These are phyloP conservation scores for Trichoderma polysporum DNA, from an alignment of 2,329 filamentous ascomycete genomes.

Conservation along the genomic window DNA sequence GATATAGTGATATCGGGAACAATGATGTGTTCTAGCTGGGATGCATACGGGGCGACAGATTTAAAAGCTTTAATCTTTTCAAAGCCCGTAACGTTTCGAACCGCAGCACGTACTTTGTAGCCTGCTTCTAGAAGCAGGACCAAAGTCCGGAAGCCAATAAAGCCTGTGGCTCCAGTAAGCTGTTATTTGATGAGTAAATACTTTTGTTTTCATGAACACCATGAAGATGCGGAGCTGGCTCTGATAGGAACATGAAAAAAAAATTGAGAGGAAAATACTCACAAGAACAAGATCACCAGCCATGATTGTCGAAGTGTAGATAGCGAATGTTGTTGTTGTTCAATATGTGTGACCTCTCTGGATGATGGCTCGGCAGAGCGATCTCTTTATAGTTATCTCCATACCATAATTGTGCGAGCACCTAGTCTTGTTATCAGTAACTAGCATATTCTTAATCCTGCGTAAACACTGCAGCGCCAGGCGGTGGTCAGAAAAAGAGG, in stretches of 20 bases:
- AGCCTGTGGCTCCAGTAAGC: constrained; percentile 33
- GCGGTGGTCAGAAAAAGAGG: too few relatives aligned
- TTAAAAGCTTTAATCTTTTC: constrained; percentile 21
- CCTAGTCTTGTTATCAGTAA: neutral
- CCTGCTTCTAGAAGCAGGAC: constrained; percentile 28
- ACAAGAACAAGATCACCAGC: constrained; percentile 12
- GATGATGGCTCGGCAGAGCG: neutral
- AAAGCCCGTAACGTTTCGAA: constrained; percentile 27
- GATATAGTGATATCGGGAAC: constrained; percentile 39
- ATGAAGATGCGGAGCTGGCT: neutral
- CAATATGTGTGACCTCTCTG: neutral
- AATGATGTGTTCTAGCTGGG: constrained; percentile 29
- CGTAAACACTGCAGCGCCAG: neutral
- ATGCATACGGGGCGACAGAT: neutral
- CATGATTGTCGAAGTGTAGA: neutral
- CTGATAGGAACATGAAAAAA: neutral
- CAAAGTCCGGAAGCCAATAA: constrained; percentile 32
- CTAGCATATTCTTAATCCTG: neutral
- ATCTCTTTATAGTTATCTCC: neutral
- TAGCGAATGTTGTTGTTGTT: neutral
- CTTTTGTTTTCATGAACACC: neutral
- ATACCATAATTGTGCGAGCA: neutral
- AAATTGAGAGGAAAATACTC: neutral
- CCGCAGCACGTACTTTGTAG: constrained; percentile 32
- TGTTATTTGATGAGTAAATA: neutral